These are phyloP conservation scores for Talaromyces marneffei DNA, from an alignment of 2,329 filamentous ascomycete genomes.

Conservation along the genomic window DNA sequence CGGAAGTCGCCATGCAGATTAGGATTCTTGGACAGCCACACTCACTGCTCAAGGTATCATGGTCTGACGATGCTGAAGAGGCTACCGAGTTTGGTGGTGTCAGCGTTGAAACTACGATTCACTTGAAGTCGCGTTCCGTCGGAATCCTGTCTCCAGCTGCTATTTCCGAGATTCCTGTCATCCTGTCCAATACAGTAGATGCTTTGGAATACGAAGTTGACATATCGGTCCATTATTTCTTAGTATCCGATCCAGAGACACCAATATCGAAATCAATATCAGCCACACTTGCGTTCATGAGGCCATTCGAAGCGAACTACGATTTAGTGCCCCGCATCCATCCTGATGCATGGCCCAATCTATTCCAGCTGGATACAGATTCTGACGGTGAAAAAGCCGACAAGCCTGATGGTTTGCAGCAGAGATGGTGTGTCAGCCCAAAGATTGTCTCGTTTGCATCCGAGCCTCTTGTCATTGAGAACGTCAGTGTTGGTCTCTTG, in stretches of 20 bases:
- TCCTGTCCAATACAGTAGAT: conserved; percentile 50
- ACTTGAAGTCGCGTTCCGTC: conserved; percentile 30
- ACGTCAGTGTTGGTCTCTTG: conserved; percentile 59
- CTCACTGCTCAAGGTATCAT: conserved; percentile 41
- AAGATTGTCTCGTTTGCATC: conserved; percentile 68
- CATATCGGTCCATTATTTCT: conserved; percentile 68
- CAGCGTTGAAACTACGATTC: conserved; percentile 21
- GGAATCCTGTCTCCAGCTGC: conserved; percentile 31
- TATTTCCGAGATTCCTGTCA: conserved; percentile 29
- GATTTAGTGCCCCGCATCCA: conserved; percentile 77
- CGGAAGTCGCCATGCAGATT: conserved; percentile 64
- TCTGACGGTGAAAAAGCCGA: conserved; percentile 24
- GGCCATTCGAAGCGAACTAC: conserved; percentile 87
- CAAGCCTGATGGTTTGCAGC: conserved; percentile 59
- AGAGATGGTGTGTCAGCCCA: conserved; percentile 74
- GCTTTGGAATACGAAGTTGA: conserved; percentile 61
- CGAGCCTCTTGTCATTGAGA: conserved; percentile 56
- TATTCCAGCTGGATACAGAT: conserved; percentile 61
- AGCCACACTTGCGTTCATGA: conserved; percentile 66
- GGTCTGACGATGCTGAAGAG: conserved; percentile 37
- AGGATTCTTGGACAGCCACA: conserved; percentile 56
- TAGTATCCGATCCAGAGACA: conserved; percentile 73
- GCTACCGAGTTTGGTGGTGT: conserved; percentile 18
- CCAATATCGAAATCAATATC: conserved; percentile 68
- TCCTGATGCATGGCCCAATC: conserved; percentile 73